Base-by-base conservation (phyloP, 345 rosid species). In the Kernera saxatilis region DNA sequence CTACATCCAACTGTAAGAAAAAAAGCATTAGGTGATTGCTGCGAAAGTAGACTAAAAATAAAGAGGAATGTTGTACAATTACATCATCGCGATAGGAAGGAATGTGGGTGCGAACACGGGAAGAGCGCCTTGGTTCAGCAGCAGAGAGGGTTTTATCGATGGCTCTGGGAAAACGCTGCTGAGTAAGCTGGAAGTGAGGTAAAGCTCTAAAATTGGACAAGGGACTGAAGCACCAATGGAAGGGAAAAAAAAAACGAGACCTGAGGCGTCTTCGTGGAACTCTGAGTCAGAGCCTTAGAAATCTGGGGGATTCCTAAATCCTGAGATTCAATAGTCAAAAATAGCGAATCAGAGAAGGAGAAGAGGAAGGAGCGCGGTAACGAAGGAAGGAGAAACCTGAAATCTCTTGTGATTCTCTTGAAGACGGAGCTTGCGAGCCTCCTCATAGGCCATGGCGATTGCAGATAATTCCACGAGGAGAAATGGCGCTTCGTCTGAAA, bases 41-140 rank as follows among this genome's bases (percentile, higher is more conserved):
- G 21, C 29, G 0, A 5, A 51, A 52, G 18, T 26, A 3, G 19
- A 51, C 10, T 9, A 23, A 17, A 37, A 51, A 66, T 39, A 14
- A 15, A 52, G 40, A 27, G 26, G n/a, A n/a, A 19, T 3, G 2
- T 74, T 43, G 18, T 43, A n/a, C 51, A 18, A 76, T 23, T 49
- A 82, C 91, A 69, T 82, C 78, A 58, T 86, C 85, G 15, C 43
- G 14, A 62, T 79, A 83, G 1, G 85, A 82, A 68, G 61, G 4
- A 68, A 83, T 76, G 2, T 50, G 9, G 6, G 72, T 84, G 21
- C 86, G 82, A 5, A 71, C 69, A 25, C 86, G 87, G 2, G 84
- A 73, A 45, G 91, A 86, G 52, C 91, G 87, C 4, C 91, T 79
- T 70, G 81, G 82, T 48, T 86, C 80, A 46, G 69, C 17, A 15